These are phyloP conservation scores for Tuber melanosporum DNA, from an alignment of 495 filamentous ascomycete species.

Conservation along the genomic window DNA sequence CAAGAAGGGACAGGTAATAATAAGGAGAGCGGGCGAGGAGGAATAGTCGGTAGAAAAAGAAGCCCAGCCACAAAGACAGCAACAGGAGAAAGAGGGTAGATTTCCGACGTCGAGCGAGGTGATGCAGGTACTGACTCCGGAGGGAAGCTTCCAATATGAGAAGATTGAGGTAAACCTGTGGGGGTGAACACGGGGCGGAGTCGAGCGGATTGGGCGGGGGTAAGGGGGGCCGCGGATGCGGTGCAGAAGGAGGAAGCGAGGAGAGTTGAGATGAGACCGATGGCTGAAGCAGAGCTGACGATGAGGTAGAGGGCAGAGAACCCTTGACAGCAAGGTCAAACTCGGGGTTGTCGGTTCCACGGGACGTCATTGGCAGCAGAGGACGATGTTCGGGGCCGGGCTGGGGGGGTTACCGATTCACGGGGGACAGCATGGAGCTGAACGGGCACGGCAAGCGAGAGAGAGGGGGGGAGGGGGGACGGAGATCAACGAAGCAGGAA, in stretches of 20 bases:
- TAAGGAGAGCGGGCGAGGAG: constrained; percentile 88
- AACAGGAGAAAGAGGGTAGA: constrained; percentile 90
- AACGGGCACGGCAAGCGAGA: not conserved
- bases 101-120: constrained; percentile 80
- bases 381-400: not conserved
- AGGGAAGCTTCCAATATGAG: constrained; percentile 93
- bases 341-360: constrained; percentile 24
- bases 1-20: constrained; percentile 82
- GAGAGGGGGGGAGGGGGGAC: too few species aligned
- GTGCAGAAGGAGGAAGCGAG: constrained; percentile 43
- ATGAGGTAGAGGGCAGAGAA: constrained; percentile 53
- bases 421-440: not conserved
- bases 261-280: constrained; percentile 41
- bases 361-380: constrained; percentile 47
- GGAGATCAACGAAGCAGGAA: not conserved
- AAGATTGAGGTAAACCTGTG: constrained; percentile 98
- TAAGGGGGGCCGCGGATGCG: constrained; percentile 43
- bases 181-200: constrained; percentile 77
- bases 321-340: constrained; percentile 56
- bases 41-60: constrained; percentile 82
- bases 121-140: constrained; percentile 81
- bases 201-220: constrained; percentile 65
- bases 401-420: not conserved
- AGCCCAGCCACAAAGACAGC: constrained; percentile 68
- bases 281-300: constrained; percentile 40